These are phyloP conservation scores for Aspergillus sp. DNA, from an alignment of 2,329 filamentous ascomycete species.

Conservation along the genomic window DNA sequence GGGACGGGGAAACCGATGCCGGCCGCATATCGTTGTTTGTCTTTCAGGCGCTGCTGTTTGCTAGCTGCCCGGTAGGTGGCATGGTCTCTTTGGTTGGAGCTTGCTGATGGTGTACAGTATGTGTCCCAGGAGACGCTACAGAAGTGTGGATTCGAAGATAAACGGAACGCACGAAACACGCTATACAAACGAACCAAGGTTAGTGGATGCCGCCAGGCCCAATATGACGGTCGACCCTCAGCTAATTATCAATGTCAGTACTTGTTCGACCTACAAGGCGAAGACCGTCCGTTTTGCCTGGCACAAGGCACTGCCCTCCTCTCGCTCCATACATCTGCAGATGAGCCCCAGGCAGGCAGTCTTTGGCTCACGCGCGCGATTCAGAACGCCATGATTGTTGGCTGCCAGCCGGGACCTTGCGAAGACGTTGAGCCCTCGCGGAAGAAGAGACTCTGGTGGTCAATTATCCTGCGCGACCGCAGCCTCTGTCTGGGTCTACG, in stretches of 20 bases:
- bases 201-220: conserved; percentile 3
- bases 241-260: conserved; percentile 14
- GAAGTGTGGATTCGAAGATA: conserved; percentile 40
- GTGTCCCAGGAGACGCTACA: conserved; percentile 47
- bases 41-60: conserved; percentile 30
- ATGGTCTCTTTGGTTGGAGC: background rate
- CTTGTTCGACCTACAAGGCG: conserved; percentile 29
- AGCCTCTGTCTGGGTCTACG: conserved; percentile 50
- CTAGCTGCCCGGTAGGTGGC: conserved; percentile 33
- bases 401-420: conserved; percentile 41
- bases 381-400: conserved; percentile 48
- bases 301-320: conserved; percentile 31
- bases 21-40: conserved; percentile 28
- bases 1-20: background rate
- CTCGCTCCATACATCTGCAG: conserved; percentile 39
- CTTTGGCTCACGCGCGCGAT: conserved; percentile 51
- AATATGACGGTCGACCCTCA: too few species aligned
- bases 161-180: conserved; percentile 44
- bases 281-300: conserved; percentile 21
- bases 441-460: conserved; percentile 56
- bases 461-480: conserved; percentile 53
- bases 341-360: conserved; percentile 27
- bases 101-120: conserved; percentile 26
- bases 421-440: conserved; percentile 33
- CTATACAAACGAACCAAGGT: conserved; percentile 47